Conservation (phyloP, 371 early-diverging fungal species). For the Circinella umbellata region DNA sequence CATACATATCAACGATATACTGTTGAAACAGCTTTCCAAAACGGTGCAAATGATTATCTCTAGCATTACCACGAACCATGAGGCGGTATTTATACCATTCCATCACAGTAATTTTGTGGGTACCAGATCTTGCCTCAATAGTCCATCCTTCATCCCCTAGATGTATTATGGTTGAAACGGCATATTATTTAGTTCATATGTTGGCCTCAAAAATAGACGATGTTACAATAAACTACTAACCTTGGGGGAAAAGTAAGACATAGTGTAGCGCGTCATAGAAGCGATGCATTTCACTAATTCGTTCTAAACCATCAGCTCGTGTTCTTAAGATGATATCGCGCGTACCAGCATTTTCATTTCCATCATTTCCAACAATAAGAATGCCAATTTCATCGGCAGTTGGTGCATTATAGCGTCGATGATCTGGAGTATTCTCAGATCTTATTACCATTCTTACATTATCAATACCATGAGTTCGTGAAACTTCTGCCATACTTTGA, state of each 20-base stretch:
- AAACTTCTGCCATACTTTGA: too few relatives aligned
- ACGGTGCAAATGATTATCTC: too few relatives aligned
- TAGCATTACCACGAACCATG: too few relatives aligned
- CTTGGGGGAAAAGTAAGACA: not conserved
- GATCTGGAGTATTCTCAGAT: not conserved
- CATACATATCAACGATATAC: conserved; percentile 2
- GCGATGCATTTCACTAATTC: not conserved
- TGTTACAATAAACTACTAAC: too few relatives aligned
- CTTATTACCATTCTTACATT: not conserved
- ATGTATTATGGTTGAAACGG: not conserved
- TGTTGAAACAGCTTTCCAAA: not conserved
- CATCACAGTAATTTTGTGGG: not conserved
- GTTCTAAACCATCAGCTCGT: not conserved
- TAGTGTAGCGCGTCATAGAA: too few relatives aligned
- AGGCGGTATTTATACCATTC: too few relatives aligned
- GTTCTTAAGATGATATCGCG: not conserved
- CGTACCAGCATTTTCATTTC: not conserved
- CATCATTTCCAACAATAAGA: not conserved
- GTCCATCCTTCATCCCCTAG: not conserved
- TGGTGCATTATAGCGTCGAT: not conserved
- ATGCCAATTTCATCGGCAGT: not conserved
- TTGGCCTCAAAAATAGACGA: not conserved
- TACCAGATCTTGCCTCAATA: not conserved
- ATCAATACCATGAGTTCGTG: too few relatives aligned
- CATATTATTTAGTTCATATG: not conserved